A percentile compares a stretch with the other conserved stretches of the same genome.
phyloP scores from a whole-genome alignment of 257 asterid species.

The Thymus mandschuricus region DNA sequence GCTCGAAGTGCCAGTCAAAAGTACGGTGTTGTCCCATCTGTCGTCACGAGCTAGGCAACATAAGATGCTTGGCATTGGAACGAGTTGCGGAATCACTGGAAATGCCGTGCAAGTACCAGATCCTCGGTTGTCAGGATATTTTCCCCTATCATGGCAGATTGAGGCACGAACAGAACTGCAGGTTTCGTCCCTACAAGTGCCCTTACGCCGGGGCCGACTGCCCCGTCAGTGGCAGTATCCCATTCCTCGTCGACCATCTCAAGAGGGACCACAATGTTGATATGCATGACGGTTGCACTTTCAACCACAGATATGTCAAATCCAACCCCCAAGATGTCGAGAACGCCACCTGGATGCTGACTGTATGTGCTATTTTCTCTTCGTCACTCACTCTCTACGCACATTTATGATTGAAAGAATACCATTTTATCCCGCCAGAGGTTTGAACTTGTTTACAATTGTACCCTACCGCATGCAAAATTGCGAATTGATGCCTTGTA shows the following conservation, averaged over 20 bases:
- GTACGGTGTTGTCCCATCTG: conserved; percentile 57
- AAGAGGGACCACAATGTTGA: conserved; percentile 61
- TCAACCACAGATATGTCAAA: conserved; percentile 63
- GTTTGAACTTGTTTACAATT: no score
- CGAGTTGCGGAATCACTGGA: conserved; percentile 61
- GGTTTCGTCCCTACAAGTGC: conserved; percentile 60
- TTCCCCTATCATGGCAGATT: conserved; percentile 46
- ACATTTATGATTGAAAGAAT: no score
- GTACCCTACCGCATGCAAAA: no score
- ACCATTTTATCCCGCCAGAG: no score
- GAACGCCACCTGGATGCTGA: conserved; percentile 66
- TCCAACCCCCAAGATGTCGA: conserved; percentile 56
- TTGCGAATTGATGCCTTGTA: no score
- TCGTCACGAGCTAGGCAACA: conserved; percentile 58
- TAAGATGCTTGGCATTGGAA: conserved; percentile 63
- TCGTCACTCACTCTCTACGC: background rate
- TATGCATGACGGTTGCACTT: conserved; percentile 62
- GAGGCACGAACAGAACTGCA: conserved; percentile 51
- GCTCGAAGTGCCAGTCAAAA: conserved; percentile 54
- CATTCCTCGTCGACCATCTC: conserved; percentile 54
- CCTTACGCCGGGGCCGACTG: conserved; percentile 62
- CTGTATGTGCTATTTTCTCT: conserved; percentile 39
- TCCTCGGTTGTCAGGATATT: conserved; percentile 55
- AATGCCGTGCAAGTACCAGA: conserved; percentile 52
- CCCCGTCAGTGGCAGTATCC: conserved; percentile 50